phyloP scores from a whole-genome alignment of 306 rosid genomes.

The Citrullus colocynthis region DNA sequence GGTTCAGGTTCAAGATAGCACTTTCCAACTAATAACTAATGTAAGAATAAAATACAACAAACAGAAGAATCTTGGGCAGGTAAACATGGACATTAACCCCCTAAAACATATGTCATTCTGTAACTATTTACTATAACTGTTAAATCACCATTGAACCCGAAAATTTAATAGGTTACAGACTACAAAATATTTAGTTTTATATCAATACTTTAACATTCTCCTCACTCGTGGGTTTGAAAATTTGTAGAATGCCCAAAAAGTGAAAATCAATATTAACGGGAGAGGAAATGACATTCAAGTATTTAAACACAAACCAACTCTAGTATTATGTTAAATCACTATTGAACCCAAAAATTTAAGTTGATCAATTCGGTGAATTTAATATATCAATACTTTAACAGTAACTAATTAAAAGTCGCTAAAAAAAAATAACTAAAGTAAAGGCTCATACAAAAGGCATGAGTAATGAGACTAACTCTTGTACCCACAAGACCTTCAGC shows the following conservation, averaged over 20 bases:
- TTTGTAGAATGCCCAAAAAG: not conserved
- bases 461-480: not conserved
- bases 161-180: too few species aligned
- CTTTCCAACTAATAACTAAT: not conserved
- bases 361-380: too few species aligned
- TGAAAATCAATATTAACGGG: not conserved
- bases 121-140: not conserved
- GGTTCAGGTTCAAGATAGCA: not conserved
- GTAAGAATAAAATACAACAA: not conserved
- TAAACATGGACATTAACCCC: not conserved
- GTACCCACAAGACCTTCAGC: not conserved
- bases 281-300: not conserved
- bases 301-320: not conserved
- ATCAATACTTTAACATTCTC: not conserved
- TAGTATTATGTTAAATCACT: not conserved
- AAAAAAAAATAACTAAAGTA: not conserved
- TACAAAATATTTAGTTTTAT: too few species aligned
- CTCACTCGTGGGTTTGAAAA: not conserved
- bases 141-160: too few species aligned
- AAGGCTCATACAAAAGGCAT: not conserved
- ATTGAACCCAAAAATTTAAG: not conserved
- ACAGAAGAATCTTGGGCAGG: not conserved
- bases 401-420: too few species aligned
- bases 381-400: too few species aligned
- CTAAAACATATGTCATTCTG: not conserved